Conservation (phyloP, 306 rosid species). For the Echinosophora koreensis region DNA sequence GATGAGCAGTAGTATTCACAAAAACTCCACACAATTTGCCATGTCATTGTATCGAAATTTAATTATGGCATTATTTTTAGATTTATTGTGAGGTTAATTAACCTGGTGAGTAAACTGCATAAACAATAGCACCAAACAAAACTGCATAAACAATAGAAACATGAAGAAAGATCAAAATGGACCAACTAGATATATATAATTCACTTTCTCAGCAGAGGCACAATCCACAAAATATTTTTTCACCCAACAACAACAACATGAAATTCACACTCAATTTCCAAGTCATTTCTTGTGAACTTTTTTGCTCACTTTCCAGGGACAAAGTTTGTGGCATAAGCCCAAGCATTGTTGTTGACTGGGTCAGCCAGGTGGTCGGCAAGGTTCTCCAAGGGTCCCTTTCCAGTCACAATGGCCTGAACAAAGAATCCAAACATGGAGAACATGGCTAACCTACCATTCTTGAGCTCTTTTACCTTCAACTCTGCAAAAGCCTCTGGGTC, state of each 20-base stretch:
- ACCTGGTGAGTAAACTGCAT: neutral
- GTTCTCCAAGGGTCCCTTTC: conserved; percentile 41
- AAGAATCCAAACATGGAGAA: conserved; percentile 47
- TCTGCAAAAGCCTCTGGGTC: conserved; percentile 47
- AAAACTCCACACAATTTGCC: neutral
- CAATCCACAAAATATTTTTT: neutral
- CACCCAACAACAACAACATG: neutral
- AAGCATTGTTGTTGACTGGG: conserved; percentile 41
- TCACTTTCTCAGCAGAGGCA: neutral
- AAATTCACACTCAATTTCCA: neutral
- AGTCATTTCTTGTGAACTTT: neutral
- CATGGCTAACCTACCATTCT: conserved; percentile 46
- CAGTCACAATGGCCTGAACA: conserved; percentile 45
- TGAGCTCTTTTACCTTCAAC: conserved; percentile 40
- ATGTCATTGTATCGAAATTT: no score
- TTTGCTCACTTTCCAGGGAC: conserved; percentile 44
- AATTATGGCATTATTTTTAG: neutral
- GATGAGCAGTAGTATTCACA: neutral
- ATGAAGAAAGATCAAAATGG: neutral
- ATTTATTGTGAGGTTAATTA: neutral
- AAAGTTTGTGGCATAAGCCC: conserved; percentile 46
- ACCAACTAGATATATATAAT: neutral
- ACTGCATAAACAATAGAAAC: neutral
- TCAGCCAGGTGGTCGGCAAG: conserved; percentile 41
- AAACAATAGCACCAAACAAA: no score